Base-by-base conservation (phyloP, 257 asterid species). In the Prunella vulgaris region DNA sequence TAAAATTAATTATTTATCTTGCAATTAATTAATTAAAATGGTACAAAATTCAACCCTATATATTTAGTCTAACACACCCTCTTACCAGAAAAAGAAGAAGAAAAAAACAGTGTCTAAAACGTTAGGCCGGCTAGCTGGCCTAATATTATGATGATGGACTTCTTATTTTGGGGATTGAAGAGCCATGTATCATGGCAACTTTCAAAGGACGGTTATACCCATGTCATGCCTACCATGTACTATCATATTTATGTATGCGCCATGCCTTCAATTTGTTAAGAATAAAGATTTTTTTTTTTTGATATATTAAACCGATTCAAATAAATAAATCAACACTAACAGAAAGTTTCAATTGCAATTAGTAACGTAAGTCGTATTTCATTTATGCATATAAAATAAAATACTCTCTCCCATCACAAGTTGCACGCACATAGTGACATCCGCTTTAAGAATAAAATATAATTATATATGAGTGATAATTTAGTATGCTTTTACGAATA, bases 41-140 rank as follows among this genome's bases (percentile, higher is more conserved):
- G 6, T 12, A 40, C 5, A 24, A 48, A 48, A 48, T 48, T 48
- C 56, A 48, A 48, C 24, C 56, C 21, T 48, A 48, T 7, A 15
- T n/a, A 48, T 22, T 40, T n/a, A n/a, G 17, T 40, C 17, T 40
- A 40, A 5, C 49, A 46, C 56, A 48, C 24, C 24, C 56, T 48
- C 56, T 15, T 5, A 48, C 24, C 10, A 48, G 3, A 48, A 48
- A 46, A n/a, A n/a, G n/a, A n/a, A n/a, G n/a, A n/a, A n/a, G n/a
- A n/a, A n/a, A n/a, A n/a, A 35, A 35, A 35, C 10, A 38, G 46
- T 38, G 25, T 17, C 13, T 49, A 17, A 49, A 48, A 15, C 22
- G 66, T 13, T 52, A 53, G 74, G 70, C 33, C 70, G 24, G 56
- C 10, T 14, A 54, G 53, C n/a, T 3, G 69, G 42, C 63, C 22